A percentile compares a stretch with the other conserved stretches of the same genome.
phyloP scores from a whole-genome alignment of 2,329 filamentous ascomycete species.

The Rhinocladiella mackenziei region DNA sequence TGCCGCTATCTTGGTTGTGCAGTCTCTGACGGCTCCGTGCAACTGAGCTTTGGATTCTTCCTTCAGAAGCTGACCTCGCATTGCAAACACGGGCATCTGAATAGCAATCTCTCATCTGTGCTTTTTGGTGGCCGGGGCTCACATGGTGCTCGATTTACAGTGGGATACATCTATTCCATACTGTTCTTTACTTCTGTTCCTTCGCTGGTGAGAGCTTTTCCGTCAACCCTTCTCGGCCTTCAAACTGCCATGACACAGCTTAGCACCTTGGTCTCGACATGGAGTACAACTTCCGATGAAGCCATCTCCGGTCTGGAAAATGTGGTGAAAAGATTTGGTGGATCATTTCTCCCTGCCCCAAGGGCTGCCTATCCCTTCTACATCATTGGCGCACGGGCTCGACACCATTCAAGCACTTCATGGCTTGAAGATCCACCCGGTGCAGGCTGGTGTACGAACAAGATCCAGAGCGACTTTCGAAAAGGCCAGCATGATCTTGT shows the following conservation, averaged over 20 bases:
- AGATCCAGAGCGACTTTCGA: conserved; percentile 3
- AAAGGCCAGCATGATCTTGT: conserved; percentile 6
- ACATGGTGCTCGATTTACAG: neutral
- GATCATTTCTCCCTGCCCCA: neutral
- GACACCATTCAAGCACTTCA: conserved; percentile 11
- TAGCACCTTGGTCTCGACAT: neutral
- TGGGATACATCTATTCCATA: conserved; percentile 1
- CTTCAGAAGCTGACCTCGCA: conserved; percentile 6
- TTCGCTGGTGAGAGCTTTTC: conserved; percentile 8
- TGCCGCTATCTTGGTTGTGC: conserved; percentile 5
- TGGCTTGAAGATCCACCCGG: conserved; percentile 8
- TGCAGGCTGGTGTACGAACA: conserved; percentile 4
- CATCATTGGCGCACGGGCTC: conserved; percentile 1
- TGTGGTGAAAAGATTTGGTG: neutral
- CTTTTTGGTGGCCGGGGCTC: conserved; percentile 1
- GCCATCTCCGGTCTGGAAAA: neutral
- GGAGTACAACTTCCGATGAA: neutral
- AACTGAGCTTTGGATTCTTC: conserved; percentile 6
- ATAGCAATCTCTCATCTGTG: neutral
- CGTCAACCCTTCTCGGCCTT: conserved; percentile 1
- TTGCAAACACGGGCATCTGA: conserved; percentile 4
- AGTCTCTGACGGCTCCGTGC: conserved; percentile 3
- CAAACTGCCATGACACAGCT: neutral
- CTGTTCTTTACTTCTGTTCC: conserved; percentile 8
- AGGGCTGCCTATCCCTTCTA: conserved; percentile 5